Base-by-base conservation (phyloP, 768 basidiomycete species). In the Suillus subalutaceus region DNA sequence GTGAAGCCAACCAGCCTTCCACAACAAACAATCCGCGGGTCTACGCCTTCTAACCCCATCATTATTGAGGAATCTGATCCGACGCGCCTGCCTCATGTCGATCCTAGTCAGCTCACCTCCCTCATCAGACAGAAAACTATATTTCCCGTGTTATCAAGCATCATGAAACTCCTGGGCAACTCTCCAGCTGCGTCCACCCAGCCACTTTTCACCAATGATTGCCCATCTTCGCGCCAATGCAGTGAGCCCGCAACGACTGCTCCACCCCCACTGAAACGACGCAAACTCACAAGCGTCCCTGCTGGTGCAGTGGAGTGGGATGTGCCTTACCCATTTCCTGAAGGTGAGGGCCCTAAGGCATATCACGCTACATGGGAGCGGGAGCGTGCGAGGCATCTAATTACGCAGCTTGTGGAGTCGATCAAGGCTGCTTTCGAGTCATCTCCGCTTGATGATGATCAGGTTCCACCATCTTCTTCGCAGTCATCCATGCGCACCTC, bases 301-400 rank as follows among this genome's bases (percentile, higher is more conserved):
- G 92, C 92, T 26, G 92, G 92, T 13, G 92, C 92, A 1, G 82
- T 75, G 1, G 91, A 93, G 72, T 94, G 92, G 92, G 91, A 93
- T 69, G 85, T 93, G 0, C 92, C 92, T 0, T 93, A 88, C 74
- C 92, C 92, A 7, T 93, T 93, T 68, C 73, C 77, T 75, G 48
- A 82, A 58, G 92, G 90, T 37, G 89, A 94, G 69, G 92, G 90
- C 2, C 90, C 92, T 2, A 73, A 83, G 20, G 79, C 81, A n/a
- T 93, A 93, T 74, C 81, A 77, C 10, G 74, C 80, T 62, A 88
- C 79, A 35, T 93, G 92, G 92, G 85, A 88, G 67, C 82, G 78
- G 56, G 84, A 89, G 43, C 84, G 91, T 37, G 84, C 85, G 6
- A 86, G 85, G 67, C 86, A 85, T 69, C 78, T 93, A 41, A 79